phyloP scores from a whole-genome alignment of 331 rosid genomes.

The Pyracantha coccinea region DNA sequence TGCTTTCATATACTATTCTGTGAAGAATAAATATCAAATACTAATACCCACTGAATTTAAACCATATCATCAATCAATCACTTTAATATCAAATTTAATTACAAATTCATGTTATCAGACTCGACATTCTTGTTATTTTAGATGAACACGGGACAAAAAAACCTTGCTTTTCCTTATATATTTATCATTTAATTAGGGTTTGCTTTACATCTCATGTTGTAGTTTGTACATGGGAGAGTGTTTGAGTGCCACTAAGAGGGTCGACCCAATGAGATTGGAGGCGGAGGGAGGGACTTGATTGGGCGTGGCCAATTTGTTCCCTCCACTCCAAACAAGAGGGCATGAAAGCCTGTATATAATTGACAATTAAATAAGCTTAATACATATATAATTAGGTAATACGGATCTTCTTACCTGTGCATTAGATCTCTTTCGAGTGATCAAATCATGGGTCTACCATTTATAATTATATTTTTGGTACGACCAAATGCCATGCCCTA shows the following conservation, averaged over 20 bases:
- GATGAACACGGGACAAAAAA: background rate
- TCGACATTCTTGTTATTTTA: background rate
- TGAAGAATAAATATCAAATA: no score
- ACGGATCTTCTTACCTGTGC: constrained; percentile 52
- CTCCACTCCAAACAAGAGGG: constrained; percentile 75
- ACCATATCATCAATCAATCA: background rate
- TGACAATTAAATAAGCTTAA: constrained; percentile 13
- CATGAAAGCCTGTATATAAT: constrained; percentile 28
- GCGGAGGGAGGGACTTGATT: constrained; percentile 24
- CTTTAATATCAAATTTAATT: background rate
- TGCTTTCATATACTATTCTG: no score
- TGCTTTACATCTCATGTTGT: constrained; percentile 32
- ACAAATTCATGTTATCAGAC: background rate
- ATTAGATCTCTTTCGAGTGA: constrained; percentile 55
- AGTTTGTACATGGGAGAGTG: constrained; percentile 18
- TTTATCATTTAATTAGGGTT: background rate
- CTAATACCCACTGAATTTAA: no score
- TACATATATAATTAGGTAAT: constrained; percentile 19
- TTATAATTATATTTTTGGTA: background rate
- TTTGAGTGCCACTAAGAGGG: constrained; percentile 51
- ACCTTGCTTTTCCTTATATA: background rate
- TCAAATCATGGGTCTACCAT: constrained; percentile 41
- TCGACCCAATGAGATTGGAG: constrained; percentile 47
- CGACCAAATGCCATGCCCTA: background rate
- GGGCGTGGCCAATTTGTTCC: constrained; percentile 70